These are phyloP conservation scores for Prunus fruticosa DNA, from an alignment of 306 rosid species.

Conservation along the genomic window DNA sequence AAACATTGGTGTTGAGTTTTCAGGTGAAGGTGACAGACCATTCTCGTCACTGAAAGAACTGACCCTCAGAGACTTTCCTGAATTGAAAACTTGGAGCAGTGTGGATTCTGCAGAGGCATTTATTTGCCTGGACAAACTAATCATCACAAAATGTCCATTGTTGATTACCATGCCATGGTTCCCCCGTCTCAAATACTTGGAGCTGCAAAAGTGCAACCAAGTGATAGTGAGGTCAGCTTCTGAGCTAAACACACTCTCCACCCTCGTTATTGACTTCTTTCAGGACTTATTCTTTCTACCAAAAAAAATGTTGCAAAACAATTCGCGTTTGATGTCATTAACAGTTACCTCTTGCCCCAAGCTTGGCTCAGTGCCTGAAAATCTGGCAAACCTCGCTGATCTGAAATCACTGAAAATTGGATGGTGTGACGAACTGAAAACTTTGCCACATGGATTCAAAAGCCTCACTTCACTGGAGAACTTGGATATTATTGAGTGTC, in stretches of 20 bases:
- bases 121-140: neutral
- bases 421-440: constrained; percentile 15
- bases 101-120: neutral
- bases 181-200: constrained; percentile 20
- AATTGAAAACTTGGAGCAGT: constrained; percentile 13
- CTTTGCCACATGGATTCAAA: constrained; percentile 17
- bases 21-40: neutral
- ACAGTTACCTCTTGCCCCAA: constrained; percentile 25
- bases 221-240: no score
- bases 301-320: constrained; percentile 12
- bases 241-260: constrained; percentile 7
- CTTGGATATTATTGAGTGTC: constrained; percentile 29
- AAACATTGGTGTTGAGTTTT: neutral
- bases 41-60: neutral
- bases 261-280: constrained; percentile 16
- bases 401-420: constrained; percentile 11
- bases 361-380: neutral
- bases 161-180: constrained; percentile 1
- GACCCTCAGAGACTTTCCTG: neutral
- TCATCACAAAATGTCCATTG: neutral
- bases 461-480: constrained; percentile 21
- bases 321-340: constrained; percentile 3
- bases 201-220: neutral
- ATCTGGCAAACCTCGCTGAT: constrained; percentile 9
- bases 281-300: neutral